Base-by-base conservation (phyloP, 331 rosid genomes). In the Arachis monticola region DNA sequence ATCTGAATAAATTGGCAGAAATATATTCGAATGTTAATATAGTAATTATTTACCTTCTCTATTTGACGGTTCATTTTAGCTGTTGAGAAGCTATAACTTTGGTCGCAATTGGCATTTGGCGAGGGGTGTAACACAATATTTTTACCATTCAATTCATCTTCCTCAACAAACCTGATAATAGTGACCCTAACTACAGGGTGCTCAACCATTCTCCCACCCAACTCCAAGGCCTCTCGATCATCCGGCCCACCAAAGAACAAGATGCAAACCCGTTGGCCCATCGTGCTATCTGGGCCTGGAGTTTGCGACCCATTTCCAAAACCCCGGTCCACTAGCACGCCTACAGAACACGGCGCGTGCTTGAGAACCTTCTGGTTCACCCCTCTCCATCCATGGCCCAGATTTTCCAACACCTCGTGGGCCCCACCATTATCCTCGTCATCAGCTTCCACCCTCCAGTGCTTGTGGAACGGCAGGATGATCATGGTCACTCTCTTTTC, bases 241-340 rank as follows among this genome's bases (percentile, higher is more conserved):
- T 93, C 97, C 0, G 97, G 97, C 60, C 98, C 98, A 51, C 98
- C 96, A 0, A 93, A 89, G 70, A 89, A 91, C 10, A 88, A 12
- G 1, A 93, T 30, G 30, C 92, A 87, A 1, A 90, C 60, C 8
- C 74, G 59, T 31, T 64, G 91, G 74, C 78, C 50, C 32, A 57
- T 52, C 0, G 42, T 2, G 0, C 50, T 2, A 10, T 1, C n/a
- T 2, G 81, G 83, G 58, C 79, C 80, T 0, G 71, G 68, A 14
- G 74, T 85, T 10, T 52, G 79, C 1, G 72, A 1, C 51, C 73
- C 68, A 13, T 8, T 65, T 0, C 87, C 87, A 10, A 79, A 74
- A 0, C 97, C 96, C 6, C 93, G 93, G 77, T 93, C 97, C 67
- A 93, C 88, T 3, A 93, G 81, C 59, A 93, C 78, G 0, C 88